phyloP scores from a whole-genome alignment of 2,329 filamentous ascomycete species.

The Juglanconis oblonga region DNA sequence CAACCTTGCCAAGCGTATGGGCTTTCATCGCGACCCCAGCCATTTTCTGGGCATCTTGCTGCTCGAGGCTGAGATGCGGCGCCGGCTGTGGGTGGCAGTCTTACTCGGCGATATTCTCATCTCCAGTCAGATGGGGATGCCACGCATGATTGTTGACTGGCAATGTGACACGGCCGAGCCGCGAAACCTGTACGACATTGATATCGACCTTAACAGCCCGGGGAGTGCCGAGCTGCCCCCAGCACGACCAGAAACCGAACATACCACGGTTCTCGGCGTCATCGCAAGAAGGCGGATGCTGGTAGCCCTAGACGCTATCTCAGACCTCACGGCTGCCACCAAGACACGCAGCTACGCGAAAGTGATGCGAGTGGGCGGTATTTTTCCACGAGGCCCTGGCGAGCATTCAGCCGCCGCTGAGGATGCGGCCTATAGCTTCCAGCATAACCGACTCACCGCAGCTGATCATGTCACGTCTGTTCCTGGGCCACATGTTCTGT shows the following conservation, averaged over 20 bases:
- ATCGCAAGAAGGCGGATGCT: slow-evolving; percentile 14
- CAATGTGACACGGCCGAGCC: slow-evolving; percentile 9
- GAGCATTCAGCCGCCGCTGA: slow-evolving; percentile 25
- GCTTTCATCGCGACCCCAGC: slow-evolving; percentile 10
- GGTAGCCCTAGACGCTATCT: slow-evolving; percentile 9
- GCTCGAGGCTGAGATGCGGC: slow-evolving; percentile 6
- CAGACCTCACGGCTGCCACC: slow-evolving; percentile 14
- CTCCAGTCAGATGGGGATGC: slow-evolving; percentile 7
- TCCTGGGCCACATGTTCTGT: slow-evolving; percentile 27
- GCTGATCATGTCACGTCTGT: slow-evolving; percentile 26
- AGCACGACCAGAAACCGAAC: background rate
- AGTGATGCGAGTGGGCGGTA: slow-evolving; percentile 22
- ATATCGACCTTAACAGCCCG: background rate
- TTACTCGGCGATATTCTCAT: slow-evolving; percentile 4
- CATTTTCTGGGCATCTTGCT: slow-evolving; percentile 1
- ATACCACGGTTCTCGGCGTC: background rate
- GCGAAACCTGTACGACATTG: slow-evolving; percentile 2
- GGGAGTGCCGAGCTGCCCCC: slow-evolving; percentile 9
- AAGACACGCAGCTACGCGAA: slow-evolving; percentile 19
- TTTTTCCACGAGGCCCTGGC: slow-evolving; percentile 22
- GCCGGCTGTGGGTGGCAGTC: slow-evolving; percentile 8
- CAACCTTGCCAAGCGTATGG: slow-evolving; percentile 6
- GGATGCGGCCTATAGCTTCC: slow-evolving; percentile 16
- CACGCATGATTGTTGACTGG: background rate
- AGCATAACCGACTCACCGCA: slow-evolving; percentile 24